Base-by-base conservation (phyloP, 306 rosid species). In the Quercus bicolor region DNA sequence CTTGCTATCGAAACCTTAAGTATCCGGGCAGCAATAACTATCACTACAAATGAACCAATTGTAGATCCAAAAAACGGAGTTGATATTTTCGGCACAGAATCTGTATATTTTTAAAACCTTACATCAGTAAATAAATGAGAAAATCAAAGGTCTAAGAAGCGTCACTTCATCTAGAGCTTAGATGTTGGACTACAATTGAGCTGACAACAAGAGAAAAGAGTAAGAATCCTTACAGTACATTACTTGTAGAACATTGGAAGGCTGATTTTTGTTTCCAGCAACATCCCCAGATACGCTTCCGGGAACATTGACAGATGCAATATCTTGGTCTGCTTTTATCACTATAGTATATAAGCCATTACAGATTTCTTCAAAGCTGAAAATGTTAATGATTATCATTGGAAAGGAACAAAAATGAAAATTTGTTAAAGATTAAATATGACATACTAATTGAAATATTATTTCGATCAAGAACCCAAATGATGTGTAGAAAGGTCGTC, bases 171-270 rank as follows among this genome's bases (percentile, higher is more conserved):
- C 1, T 34, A 23, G 48, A 26, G 11, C 68, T 76, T 26, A 59
- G 29, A 31, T 12, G 55, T 43, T 16, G 55, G 20, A 31, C 61
- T 79, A 75, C 20, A 72, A 29, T 21, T 29, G 70, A 77, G 82
- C 56, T 45, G 43, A 69, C 24, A 79, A 1, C 56, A 56, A 20
- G 24, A 28, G 51, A 43, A 15, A 59, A 48, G 56, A 26, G 9
- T 55, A 65, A 73, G 56, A 76, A 72, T 68, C 90, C 9, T 94
- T 92, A 94, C 98, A 89, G 79, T 88, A 97, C 88, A 86, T 87
- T 87, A 94, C 92, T 88, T 81, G 87, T 73, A 94, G 92, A 87
- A 89, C 89, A 88, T 92, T 91, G 77, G 98, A 94, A 75, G 94
- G 89, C 26, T 86, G 84, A 83, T 94, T 94, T 86, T 78, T 83